Evolutionary conservation across 371 early-diverging fungal species (phyloP).

Genomic region (Fennellomyces sp.): DNA sequence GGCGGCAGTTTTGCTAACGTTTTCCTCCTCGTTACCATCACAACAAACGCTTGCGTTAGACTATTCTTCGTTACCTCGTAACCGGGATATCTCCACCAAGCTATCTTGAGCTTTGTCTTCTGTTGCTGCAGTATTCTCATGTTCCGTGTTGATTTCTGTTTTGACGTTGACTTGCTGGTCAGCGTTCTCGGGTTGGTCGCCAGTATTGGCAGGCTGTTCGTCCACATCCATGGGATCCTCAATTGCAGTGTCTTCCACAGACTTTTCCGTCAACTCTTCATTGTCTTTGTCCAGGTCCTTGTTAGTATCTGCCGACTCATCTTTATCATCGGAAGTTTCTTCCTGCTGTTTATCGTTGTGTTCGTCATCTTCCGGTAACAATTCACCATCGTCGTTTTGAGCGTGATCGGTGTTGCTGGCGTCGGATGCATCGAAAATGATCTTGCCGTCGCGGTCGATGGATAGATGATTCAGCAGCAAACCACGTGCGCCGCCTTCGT

Average conservation of each 20-base stretch:
- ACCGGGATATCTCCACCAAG: conserved; percentile 26
- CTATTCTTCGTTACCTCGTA: conserved; percentile 16
- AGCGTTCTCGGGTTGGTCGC: neutral
- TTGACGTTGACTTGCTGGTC: neutral
- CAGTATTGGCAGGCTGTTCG: neutral
- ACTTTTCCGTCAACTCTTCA: neutral
- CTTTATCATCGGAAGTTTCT: conserved; percentile 3
- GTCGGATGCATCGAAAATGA: conserved; percentile 95
- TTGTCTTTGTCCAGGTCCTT: neutral
- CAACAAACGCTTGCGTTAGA: too few species aligned
- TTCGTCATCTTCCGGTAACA: conserved; percentile 11
- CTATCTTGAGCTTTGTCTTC: conserved; percentile 9
- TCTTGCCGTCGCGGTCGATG: conserved; percentile 80
- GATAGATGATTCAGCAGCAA: conserved; percentile 86
- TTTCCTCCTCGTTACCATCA: neutral
- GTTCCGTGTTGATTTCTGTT: neutral
- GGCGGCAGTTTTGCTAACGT: conserved; percentile 56
- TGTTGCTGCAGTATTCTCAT: neutral
- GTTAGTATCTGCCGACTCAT: neutral
- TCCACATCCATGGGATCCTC: conserved; percentile 10
- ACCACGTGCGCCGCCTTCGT: conserved; percentile 97
- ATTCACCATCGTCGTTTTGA: neutral
- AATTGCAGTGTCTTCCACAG: neutral
- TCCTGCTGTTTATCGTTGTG: neutral
- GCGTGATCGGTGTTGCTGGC: conserved; percentile 32